These are phyloP conservation scores for Lentinula sp. DNA, from an alignment of 768 basidiomycete genomes.

Conservation along the genomic window DNA sequence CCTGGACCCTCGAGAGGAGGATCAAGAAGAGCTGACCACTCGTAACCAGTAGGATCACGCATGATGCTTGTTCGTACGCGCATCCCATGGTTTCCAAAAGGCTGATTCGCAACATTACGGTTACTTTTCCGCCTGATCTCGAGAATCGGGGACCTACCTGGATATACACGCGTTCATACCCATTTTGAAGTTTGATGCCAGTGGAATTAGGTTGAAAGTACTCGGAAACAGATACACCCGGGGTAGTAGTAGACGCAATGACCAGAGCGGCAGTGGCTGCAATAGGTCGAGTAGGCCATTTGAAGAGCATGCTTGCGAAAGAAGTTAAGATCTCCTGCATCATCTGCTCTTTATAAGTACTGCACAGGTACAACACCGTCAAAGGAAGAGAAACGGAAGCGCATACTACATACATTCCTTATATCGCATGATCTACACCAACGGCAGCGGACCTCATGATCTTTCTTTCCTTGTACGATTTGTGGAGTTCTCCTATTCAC, in stretches of 20 bases:
- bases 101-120: constrained; percentile 14
- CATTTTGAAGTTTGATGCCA: constrained; percentile 27
- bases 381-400: not conserved
- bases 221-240: not conserved
- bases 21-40: constrained; percentile 27
- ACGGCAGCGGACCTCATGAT: not conserved
- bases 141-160: constrained; percentile 16
- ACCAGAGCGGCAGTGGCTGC: not conserved
- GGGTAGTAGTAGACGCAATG: not conserved
- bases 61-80: constrained; percentile 28
- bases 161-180: constrained; percentile 25
- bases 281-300: not conserved
- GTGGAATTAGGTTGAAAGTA: constrained; percentile 15
- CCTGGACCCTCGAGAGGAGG: constrained; percentile 29
- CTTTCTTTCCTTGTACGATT: not conserved
- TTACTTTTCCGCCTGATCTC: not conserved
- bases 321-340: constrained; percentile 1
- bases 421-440: not conserved
- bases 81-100: constrained; percentile 29
- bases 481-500: not conserved
- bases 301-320: constrained; percentile 3
- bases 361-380: not conserved
- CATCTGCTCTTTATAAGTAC: not conserved
- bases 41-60: constrained; percentile 26
- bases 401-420: not conserved